Conservation (phyloP, 23 red algal species). For the Gracilaria caudata region DNA sequence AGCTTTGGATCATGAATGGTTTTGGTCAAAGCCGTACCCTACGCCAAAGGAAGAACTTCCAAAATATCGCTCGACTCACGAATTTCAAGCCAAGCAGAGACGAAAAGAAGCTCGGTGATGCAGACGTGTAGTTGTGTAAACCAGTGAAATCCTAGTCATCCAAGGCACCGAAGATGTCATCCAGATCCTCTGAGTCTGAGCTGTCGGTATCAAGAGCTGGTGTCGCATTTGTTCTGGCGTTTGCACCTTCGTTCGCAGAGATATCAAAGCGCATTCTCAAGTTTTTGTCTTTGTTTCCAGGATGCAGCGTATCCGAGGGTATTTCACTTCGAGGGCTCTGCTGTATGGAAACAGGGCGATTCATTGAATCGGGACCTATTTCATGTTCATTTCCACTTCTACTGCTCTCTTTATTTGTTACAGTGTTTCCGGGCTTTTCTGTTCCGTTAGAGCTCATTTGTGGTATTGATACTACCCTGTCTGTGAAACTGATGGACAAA, state of each 20-base stretch:
- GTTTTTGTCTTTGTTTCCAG: background rate
- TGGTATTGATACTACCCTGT: background rate
- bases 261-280: background rate
- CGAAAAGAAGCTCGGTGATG: constrained; percentile 46
- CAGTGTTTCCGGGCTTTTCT: background rate
- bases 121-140: background rate
- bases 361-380: background rate
- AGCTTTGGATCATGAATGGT: constrained; percentile 90
- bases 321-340: background rate
- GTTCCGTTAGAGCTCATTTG: background rate
- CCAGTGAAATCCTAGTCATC: constrained; percentile 6
- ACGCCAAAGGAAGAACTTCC: constrained; percentile 82
- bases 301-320: background rate
- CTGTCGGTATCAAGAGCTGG: background rate
- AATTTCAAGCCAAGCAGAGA: constrained; percentile 82
- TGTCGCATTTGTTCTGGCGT: too few species aligned
- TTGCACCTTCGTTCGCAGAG: background rate
- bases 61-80: constrained; percentile 76
- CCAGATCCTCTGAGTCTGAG: constrained; percentile 62
- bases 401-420: background rate
- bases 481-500: background rate
- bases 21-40: constrained; percentile 82
- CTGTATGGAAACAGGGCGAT: background rate
- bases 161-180: constrained; percentile 57
- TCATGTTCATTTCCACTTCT: background rate